A percentile compares a stretch with the other conserved stretches of the same genome.
These are phyloP conservation scores for Trichoderma reesei DNA, from an alignment of 495 filamentous ascomycete genomes.

Conservation along the genomic window DNA sequence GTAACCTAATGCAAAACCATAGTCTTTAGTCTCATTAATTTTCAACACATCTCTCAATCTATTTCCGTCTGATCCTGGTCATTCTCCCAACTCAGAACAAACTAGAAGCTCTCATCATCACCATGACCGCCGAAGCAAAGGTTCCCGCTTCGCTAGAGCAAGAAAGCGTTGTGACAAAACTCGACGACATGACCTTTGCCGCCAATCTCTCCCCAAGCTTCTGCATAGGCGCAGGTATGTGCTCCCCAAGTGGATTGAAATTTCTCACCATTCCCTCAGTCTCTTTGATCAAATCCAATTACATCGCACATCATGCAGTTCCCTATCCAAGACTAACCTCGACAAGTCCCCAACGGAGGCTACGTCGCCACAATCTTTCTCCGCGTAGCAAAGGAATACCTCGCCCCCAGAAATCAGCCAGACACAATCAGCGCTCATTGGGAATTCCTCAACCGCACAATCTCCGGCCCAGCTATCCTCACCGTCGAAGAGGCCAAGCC, in stretches of 20 bases:
- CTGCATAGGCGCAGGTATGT: slow-evolving; percentile 13
- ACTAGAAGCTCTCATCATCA: too few relatives aligned
- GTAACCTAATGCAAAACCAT: too few relatives aligned
- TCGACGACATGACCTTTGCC: slow-evolving; percentile 12
- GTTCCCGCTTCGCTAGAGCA: neutral
- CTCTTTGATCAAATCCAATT: too few relatives aligned
- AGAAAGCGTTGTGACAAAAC: neutral
- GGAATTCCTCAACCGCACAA: slow-evolving; percentile 61
- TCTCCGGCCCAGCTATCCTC: slow-evolving; percentile 51
- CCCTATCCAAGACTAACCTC: too few relatives aligned
- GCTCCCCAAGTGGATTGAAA: too few relatives aligned
- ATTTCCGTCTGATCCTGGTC: too few relatives aligned
- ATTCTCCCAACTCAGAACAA: too few relatives aligned
- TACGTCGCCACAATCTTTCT: slow-evolving; percentile 59
- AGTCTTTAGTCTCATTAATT: too few relatives aligned
- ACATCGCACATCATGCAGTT: too few relatives aligned
- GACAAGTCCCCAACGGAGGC: slow-evolving; percentile 71
- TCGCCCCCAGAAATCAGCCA: slow-evolving; percentile 49
- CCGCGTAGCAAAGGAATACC: slow-evolving; percentile 49
- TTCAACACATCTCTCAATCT: too few relatives aligned
- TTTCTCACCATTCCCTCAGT: too few relatives aligned
- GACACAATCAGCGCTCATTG: slow-evolving; percentile 60
- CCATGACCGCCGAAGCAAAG: neutral
- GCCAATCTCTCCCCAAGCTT: slow-evolving; percentile 9
- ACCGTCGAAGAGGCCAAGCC: slow-evolving; percentile 63